Percentiles rank a stretch among this genome's conserved stretches.
Evolutionary conservation across 2,329 filamentous ascomycete species (phyloP).

Genomic region (Xylariaceae sp.): DNA sequence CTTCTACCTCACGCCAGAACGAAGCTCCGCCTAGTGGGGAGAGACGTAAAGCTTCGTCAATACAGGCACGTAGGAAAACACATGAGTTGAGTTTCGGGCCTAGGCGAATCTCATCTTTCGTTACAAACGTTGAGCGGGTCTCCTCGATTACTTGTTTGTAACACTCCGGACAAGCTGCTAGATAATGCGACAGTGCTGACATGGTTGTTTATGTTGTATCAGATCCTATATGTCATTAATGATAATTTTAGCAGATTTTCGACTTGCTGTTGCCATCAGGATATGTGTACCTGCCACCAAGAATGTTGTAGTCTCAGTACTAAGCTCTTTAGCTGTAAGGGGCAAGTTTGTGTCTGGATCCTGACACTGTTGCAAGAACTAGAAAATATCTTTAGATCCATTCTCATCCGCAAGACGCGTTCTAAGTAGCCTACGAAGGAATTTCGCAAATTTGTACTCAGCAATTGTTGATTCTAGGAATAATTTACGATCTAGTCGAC

Average conservation of each 20-base stretch:
- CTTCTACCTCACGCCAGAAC: too few species aligned
- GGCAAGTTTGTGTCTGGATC: neutral
- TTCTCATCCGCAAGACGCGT: neutral
- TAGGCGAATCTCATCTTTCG: neutral
- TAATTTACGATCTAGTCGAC: neutral
- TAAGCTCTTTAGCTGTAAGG: neutral
- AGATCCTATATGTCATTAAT: neutral
- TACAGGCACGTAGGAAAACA: conserved; percentile 16
- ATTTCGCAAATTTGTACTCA: neutral
- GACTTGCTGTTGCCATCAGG: too few species aligned
- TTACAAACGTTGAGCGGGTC: neutral
- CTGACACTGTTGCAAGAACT: conserved; percentile 6
- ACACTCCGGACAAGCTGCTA: neutral
- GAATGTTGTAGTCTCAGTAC: conserved; percentile 9
- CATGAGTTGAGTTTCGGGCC: conserved; percentile 3
- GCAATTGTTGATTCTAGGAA: neutral
- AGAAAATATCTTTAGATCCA: neutral
- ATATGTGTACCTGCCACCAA: neutral
- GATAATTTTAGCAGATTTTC: too few species aligned
- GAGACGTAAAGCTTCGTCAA: conserved; percentile 16
- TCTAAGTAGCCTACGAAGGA: neutral
- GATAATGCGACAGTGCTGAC: conserved; percentile 1
- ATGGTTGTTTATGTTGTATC: neutral
- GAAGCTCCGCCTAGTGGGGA: conserved; percentile 3
- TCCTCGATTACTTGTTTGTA: neutral